Conservation (phyloP, 2,329 filamentous ascomycete species). For the Aplosporella prunicola region DNA sequence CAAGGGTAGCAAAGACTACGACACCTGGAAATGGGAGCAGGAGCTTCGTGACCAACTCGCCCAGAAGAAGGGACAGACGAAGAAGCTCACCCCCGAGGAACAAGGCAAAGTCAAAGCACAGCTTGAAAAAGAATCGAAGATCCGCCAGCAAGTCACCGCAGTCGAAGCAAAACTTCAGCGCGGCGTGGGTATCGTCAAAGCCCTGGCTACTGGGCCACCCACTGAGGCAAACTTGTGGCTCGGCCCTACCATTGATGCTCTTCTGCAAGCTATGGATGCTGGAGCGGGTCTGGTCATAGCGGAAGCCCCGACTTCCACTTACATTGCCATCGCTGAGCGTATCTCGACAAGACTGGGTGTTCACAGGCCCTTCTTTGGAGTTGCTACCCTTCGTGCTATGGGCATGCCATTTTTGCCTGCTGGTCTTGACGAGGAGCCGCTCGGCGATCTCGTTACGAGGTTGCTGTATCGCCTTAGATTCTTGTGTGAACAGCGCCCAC, state of each 20-base stretch:
- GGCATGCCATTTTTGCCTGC: conserved; percentile 63
- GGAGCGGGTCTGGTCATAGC: conserved; percentile 76
- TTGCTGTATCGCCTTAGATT: conserved; percentile 86
- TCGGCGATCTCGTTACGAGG: conserved; percentile 74
- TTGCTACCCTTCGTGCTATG: conserved; percentile 74
- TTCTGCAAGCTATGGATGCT: conserved; percentile 66
- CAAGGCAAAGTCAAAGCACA: conserved; percentile 85
- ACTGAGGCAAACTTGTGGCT: conserved; percentile 86
- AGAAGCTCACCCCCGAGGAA: conserved; percentile 85
- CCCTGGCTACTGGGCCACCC: conserved; percentile 76
- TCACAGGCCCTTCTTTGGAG: conserved; percentile 72
- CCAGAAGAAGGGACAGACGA: conserved; percentile 82
- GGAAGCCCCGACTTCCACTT: conserved; percentile 66
- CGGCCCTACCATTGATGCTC: conserved; percentile 62
- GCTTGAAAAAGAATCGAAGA: conserved; percentile 72
- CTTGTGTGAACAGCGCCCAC: conserved; percentile 83
- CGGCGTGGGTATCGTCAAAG: conserved; percentile 76
- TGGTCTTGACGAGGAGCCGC: conserved; percentile 65
- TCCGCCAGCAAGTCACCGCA: conserved; percentile 61
- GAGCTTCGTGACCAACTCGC: conserved; percentile 79
- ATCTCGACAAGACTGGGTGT: conserved; percentile 64
- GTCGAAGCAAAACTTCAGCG: conserved; percentile 65
- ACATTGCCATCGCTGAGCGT: conserved; percentile 68
- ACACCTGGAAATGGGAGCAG: conserved; percentile 94
- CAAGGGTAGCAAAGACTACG: conserved; percentile 91